phyloP scores from a whole-genome alignment of 129 eudicot genomes.

The Flaveria bidentis region DNA sequence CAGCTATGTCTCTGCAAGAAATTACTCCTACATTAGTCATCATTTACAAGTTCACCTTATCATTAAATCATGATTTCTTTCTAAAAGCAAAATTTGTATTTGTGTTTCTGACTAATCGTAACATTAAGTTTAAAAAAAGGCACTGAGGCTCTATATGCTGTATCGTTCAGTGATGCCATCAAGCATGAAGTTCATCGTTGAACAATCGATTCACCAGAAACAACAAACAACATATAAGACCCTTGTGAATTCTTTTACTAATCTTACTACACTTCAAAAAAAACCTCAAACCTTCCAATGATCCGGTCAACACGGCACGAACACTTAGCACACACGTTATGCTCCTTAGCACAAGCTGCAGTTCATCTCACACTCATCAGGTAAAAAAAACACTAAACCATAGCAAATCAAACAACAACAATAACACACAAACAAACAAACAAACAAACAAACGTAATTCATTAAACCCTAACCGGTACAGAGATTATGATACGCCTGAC shows the following conservation, averaged over 20 bases:
- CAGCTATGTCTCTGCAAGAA: constrained; percentile 66
- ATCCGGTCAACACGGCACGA: constrained; percentile 65
- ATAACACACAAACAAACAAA: too few relatives aligned
- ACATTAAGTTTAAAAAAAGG: background rate
- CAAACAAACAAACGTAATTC: background rate
- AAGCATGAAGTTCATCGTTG: background rate
- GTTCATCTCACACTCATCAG: background rate
- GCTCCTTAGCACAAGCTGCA: constrained; percentile 94
- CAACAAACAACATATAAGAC: background rate
- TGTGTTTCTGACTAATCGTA: background rate
- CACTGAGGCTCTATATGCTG: background rate
- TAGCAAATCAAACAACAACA: background rate
- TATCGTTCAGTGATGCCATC: background rate
- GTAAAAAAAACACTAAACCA: background rate
- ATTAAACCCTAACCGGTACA: constrained; percentile 64
- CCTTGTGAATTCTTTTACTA: background rate
- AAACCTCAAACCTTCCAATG: constrained; percentile 66
- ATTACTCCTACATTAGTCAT: constrained; percentile 17
- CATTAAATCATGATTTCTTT: background rate
- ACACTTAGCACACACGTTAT: constrained; percentile 87
- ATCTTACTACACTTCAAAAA: too few relatives aligned
- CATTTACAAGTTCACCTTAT: background rate
- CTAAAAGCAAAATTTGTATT: background rate
- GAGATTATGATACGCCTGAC: constrained; percentile 91
- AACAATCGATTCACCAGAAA: background rate